Conservation (phyloP, 352 stramenopile genomes). For the Phytophthora capsici region DNA sequence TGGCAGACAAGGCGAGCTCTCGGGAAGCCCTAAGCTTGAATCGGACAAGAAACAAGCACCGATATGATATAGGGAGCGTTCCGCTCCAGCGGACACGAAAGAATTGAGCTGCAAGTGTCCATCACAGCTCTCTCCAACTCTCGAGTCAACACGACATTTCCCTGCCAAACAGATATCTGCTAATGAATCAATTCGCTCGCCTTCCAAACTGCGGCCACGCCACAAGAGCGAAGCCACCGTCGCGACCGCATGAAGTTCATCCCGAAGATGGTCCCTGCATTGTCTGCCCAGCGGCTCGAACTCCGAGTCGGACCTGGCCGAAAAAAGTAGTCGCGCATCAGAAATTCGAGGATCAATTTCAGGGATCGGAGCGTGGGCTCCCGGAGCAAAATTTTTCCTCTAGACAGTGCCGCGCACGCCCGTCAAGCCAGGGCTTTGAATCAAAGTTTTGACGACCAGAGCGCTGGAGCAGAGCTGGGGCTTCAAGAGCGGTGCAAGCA, state of each 20-base stretch:
- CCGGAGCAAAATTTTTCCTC: conserved; percentile 16
- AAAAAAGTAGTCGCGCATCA: conserved; percentile 29
- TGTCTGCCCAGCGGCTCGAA: conserved; percentile 8
- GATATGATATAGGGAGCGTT: conserved; percentile 37
- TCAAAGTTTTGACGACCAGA: conserved; percentile 15
- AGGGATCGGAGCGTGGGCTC: conserved; percentile 17
- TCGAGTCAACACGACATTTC: too few relatives aligned
- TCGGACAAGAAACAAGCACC: conserved; percentile 28
- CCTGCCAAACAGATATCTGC: conserved; percentile 7
- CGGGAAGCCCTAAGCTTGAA: conserved; percentile 20
- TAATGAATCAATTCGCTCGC: conserved; percentile 12
- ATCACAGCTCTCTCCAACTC: too few relatives aligned
- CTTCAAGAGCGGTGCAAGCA: conserved; percentile 23
- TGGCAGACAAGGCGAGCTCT: conserved; percentile 24
- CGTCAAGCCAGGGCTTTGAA: conserved; percentile 11
- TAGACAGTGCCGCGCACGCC: conserved; percentile 17
- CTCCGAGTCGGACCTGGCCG: conserved; percentile 2
- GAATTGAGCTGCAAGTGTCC: conserved; percentile 9
- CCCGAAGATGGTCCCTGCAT: conserved; percentile 15
- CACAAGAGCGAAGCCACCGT: conserved; percentile 17
- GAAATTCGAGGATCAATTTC: conserved; percentile 14
- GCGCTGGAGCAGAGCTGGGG: conserved; percentile 10
- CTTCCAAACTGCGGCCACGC: not conserved
- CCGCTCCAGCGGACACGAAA: conserved; percentile 27
- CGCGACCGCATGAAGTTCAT: conserved; percentile 13